phyloP scores from a whole-genome alignment of 192 early-diverging fungal species.

The Podila minutissima region DNA sequence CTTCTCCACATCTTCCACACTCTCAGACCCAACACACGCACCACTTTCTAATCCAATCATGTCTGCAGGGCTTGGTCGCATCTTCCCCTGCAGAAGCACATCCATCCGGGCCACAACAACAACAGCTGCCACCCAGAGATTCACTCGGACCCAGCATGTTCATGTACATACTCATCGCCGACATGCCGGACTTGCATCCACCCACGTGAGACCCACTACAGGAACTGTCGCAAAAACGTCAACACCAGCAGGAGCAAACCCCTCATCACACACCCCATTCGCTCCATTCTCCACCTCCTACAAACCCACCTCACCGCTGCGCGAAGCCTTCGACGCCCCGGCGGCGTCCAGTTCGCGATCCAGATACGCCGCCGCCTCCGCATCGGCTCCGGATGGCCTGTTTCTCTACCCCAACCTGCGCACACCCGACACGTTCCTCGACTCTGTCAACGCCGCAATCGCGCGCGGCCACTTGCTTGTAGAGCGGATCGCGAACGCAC shows the following conservation, averaged over 20 bases:
- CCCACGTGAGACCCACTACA: neutral
- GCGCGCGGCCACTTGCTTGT: constrained; percentile 61
- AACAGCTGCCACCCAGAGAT: neutral
- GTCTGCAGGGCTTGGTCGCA: constrained; percentile 32
- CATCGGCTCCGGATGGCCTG: constrained; percentile 31
- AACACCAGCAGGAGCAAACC: neutral
- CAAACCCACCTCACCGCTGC: constrained; percentile 8
- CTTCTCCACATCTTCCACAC: too few relatives aligned
- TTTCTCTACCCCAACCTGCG: constrained; percentile 56
- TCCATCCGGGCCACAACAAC: constrained; percentile 1
- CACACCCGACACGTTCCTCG: constrained; percentile 53
- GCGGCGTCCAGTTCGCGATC: constrained; percentile 11
- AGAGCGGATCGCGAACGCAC: constrained; percentile 61
- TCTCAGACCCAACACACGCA: too few relatives aligned
- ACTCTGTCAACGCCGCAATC: constrained; percentile 58
- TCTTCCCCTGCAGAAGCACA: constrained; percentile 19
- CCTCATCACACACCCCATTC: neutral
- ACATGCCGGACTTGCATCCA: neutral
- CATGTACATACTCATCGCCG: constrained; percentile 1
- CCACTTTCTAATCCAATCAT: constrained; percentile 5
- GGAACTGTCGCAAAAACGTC: neutral
- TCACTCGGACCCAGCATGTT: constrained; percentile 7
- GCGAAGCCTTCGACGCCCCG: constrained; percentile 44
- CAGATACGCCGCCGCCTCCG: constrained; percentile 5
- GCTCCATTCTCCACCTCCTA: neutral